These are phyloP conservation scores for Aspergillus leporis DNA, from an alignment of 495 filamentous ascomycete genomes.

Conservation along the genomic window DNA sequence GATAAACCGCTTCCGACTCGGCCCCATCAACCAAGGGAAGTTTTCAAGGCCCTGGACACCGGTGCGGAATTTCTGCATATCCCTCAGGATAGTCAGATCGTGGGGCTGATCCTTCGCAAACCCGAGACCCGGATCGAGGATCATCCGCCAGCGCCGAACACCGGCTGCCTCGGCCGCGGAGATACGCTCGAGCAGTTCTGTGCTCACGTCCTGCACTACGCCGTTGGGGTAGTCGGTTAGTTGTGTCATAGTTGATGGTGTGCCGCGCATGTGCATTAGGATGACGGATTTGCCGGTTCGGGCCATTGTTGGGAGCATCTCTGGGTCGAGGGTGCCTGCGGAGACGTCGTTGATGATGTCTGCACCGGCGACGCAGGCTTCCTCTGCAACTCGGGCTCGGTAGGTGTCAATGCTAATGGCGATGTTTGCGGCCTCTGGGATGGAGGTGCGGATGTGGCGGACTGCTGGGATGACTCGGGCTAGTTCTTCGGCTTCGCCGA, in stretches of 20 bases:
- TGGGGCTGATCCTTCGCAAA: constrained; percentile 84
- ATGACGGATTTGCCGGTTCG: constrained; percentile 77
- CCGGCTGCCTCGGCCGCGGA: constrained; percentile 78
- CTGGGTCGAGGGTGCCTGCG: constrained; percentile 72
- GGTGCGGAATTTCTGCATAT: constrained; percentile 60
- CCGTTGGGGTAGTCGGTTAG: constrained; percentile 72
- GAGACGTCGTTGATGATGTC: constrained; percentile 96
- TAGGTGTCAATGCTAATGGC: constrained; percentile 92
- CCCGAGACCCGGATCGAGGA: constrained; percentile 90
- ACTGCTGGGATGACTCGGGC: constrained; percentile 78
- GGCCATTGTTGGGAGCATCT: constrained; percentile 83
- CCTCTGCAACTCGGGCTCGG: constrained; percentile 78
- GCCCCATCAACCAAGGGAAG: constrained; percentile 86
- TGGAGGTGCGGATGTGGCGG: constrained; percentile 62
- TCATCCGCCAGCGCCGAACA: constrained; percentile 87
- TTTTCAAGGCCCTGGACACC: constrained; percentile 61
- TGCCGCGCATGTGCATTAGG: constrained; percentile 95
- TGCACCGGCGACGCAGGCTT: constrained; percentile 78
- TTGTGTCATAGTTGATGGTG: constrained; percentile 76
- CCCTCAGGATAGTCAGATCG: constrained; percentile 76
- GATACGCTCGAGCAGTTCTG: constrained; percentile 71
- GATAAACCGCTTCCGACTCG: constrained; percentile 89
- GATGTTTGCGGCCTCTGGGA: constrained; percentile 59
- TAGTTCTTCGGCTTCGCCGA: constrained; percentile 72
- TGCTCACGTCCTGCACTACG: constrained; percentile 65